These are phyloP conservation scores for Dryadomyces sulphureus DNA, from an alignment of 2,329 filamentous ascomycete species.

Conservation along the genomic window DNA sequence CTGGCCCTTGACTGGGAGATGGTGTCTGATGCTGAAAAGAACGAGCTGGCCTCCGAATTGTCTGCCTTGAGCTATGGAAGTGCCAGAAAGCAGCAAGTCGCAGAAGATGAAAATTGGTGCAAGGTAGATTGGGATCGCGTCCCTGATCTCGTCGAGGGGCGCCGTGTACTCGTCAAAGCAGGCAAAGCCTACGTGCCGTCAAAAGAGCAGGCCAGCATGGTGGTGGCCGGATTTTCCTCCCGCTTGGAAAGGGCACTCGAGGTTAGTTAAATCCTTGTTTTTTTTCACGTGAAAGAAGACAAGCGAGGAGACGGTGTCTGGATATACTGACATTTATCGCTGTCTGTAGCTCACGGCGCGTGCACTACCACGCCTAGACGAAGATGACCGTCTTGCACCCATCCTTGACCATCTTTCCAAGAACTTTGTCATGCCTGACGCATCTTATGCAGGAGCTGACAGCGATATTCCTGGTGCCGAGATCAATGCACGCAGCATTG, in stretches of 20 bases:
- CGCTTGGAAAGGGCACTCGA: slow-evolving; percentile 71
- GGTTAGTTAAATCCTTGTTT: too few relatives aligned
- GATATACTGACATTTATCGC: neutral
- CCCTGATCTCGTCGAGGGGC: slow-evolving; percentile 71
- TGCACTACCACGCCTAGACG: slow-evolving; percentile 79
- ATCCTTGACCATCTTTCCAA: slow-evolving; percentile 70
- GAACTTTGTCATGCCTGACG: slow-evolving; percentile 86
- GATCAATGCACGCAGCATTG: slow-evolving; percentile 66
- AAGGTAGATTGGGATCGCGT: slow-evolving; percentile 95
- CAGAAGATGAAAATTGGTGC: slow-evolving; percentile 80
- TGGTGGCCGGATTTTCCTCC: slow-evolving; percentile 71
- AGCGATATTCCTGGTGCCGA: slow-evolving; percentile 53
- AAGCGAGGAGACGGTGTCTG: neutral
- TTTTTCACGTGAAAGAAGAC: too few relatives aligned
- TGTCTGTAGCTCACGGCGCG: slow-evolving; percentile 61
- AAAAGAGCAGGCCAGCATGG: slow-evolving; percentile 75
- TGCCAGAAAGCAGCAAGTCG: slow-evolving; percentile 21
- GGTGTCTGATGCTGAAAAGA: slow-evolving; percentile 64
- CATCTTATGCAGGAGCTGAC: slow-evolving; percentile 52
- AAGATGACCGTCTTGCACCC: slow-evolving; percentile 75
- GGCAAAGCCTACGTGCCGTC: slow-evolving; percentile 88
- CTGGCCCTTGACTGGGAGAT: slow-evolving; percentile 75
- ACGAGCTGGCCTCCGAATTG: slow-evolving; percentile 46
- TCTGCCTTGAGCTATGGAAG: slow-evolving; percentile 30
- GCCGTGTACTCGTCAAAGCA: slow-evolving; percentile 59